Base-by-base conservation (phyloP, 1,284 basidiomycete genomes). In the Boletus sp. region DNA sequence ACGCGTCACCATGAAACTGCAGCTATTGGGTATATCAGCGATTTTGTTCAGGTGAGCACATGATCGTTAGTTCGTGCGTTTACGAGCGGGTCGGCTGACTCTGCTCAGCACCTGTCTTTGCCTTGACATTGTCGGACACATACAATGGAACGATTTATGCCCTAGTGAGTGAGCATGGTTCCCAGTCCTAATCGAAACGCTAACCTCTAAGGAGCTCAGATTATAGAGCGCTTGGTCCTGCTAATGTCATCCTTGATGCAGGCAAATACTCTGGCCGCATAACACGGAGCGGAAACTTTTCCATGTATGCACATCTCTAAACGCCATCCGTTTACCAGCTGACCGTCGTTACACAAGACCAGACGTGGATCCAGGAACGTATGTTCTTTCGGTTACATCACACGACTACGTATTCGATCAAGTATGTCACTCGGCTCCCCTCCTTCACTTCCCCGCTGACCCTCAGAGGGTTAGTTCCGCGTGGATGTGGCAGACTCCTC, bases 361-460 rank as follows among this genome's bases (percentile, higher is more conserved):
- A 40, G 74, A 80, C 56, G 82, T 88, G 36, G 72, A 75, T 23
- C 62, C 70, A 12, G 87, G 87, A 32, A 80, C 76, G 12, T 86
- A 89, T 57, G 60, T 87, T 20, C 72, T 89, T 29, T 82, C 82
- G 4, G 78, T 88, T 7, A 51, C 76, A 25, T 71, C 84, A 2
- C 84, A 80, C 61, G 80, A 88, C 59, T 70, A 81, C 61, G 57
- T 64, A 9, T 90, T 90, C 57, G 85, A 90, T 56, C 75, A 83
- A 62, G 87, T 86, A 58, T 25, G 71, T 47, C 33, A 5, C 33
- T 38, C 41, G n/a, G 20, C 19, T 33, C 22, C 13, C 44, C 35
- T 25, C 8, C 38, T 23, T 45, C n/a, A 4, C 20, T 34, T 16
- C n/a, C 17, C 9, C 14, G 19, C 51, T 49, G 41, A 55, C 46